Evolutionary conservation across 352 stramenopile genomes (phyloP), one percentile per base, ranked within the genome.

Genomic region (Phytopythium oedochilum): DNA sequence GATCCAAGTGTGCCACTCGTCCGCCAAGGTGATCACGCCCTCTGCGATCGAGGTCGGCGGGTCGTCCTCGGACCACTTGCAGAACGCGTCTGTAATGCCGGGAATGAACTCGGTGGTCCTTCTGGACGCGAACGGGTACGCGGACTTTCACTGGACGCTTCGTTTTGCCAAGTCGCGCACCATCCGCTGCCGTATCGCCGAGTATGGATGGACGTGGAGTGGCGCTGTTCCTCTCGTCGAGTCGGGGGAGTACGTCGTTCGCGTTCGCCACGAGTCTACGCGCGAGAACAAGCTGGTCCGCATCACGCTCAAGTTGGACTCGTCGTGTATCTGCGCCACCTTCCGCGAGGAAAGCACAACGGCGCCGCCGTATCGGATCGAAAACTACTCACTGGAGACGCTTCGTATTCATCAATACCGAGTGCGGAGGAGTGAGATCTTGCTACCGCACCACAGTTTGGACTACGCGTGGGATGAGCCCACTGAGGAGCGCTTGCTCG

Each of bases 381-480:
- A 96, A 32, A 96, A 96, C 39, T 96, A 92, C 64, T 96, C 86
- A 26, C 59, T 96, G 18, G 86, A 96, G 61, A 96, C 86, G 20
- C 71, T 96, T 47, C 84, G 86, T 44, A 82, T 91, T 23, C 84
- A 96, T 34, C 86, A 94, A 59, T 76, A 88, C 32, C 71, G 81
- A 25, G 86, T 96, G 3, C 79, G 82, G 29, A 78, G 75, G 36
- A 93, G 83, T 64, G 86, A 96, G 38, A 92, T 94, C 55, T 53
- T 96, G 31, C 63, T 96, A 20, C 86, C 86, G 22, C 85, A 96
- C 55, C 86, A 96, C 49, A 94, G 80, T 38, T 62, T 92, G 8
- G 83, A 94, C 40, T 96, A 96, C 61, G 83, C 86, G 5, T 96
- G 86, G 86, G 86, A 96, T 57, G 86, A 96, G 35, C 86, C 86